These are phyloP conservation scores for Tuber magnatum DNA, from an alignment of 495 filamentous ascomycete genomes.

Conservation along the genomic window DNA sequence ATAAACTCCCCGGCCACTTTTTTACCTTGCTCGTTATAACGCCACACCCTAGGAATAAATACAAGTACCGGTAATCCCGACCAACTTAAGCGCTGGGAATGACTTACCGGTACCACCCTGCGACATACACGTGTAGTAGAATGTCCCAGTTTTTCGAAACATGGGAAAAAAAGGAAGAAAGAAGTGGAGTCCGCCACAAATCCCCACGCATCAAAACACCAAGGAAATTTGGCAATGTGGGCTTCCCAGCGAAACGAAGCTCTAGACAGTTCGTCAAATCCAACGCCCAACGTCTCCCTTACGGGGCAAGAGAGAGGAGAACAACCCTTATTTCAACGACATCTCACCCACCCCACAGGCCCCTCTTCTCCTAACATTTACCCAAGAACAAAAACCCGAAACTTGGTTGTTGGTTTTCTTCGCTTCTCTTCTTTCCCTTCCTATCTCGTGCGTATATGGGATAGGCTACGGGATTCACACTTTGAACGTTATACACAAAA, in stretches of 20 bases:
- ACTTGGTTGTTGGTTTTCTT: background rate
- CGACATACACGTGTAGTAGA: background rate
- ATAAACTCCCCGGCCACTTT: background rate
- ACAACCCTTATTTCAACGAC: constrained; percentile 35
- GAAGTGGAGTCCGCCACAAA: background rate
- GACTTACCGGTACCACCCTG: too few species aligned
- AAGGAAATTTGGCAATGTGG: background rate
- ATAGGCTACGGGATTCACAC: background rate
- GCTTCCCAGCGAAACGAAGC: constrained; percentile 13
- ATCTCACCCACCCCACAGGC: constrained; percentile 26
- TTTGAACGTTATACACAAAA: background rate
- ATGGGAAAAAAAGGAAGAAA: background rate
- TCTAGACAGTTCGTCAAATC: constrained; percentile 15
- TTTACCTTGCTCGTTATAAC: background rate
- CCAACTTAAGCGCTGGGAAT: too few species aligned
- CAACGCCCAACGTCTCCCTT: constrained; percentile 10
- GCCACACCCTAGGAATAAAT: background rate
- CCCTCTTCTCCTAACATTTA: background rate
- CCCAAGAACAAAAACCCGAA: background rate
- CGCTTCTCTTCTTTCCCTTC: background rate
- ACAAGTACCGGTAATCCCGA: too few species aligned
- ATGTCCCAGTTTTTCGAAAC: background rate
- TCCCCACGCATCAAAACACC: background rate
- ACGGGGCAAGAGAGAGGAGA: constrained; percentile 12
- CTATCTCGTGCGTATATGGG: background rate